phyloP scores from a whole-genome alignment of 2,329 filamentous ascomycete genomes.

The Periglandula ipomoeae region DNA sequence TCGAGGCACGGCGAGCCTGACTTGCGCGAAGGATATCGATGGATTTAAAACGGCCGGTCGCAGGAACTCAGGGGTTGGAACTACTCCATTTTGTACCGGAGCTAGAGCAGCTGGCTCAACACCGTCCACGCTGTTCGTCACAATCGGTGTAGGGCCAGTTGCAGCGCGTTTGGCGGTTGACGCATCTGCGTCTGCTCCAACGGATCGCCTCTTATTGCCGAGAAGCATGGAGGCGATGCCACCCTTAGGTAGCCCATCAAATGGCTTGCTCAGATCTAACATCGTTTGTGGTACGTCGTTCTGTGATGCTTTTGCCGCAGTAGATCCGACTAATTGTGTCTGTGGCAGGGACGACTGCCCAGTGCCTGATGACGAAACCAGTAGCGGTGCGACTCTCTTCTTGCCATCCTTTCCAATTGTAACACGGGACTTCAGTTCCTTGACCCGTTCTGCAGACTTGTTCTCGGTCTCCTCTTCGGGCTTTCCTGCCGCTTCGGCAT shows the following conservation, averaged over 20 bases:
- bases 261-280: conserved; percentile 86
- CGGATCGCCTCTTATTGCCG: conserved; percentile 85
- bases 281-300: conserved; percentile 72
- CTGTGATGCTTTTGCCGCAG: conserved; percentile 51
- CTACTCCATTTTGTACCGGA: conserved; percentile 48
- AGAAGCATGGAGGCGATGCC: conserved; percentile 78
- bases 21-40: conserved; percentile 69
- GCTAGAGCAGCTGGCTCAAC: conserved; percentile 65
- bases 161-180: conserved; percentile 41
- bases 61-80: conserved; percentile 71
- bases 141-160: conserved; percentile 63
- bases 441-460: conserved; percentile 45
- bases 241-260: conserved; percentile 84
- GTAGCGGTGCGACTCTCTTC: conserved; percentile 84
- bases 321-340: conserved; percentile 74
- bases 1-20: conserved; percentile 80
- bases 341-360: conserved; percentile 84
- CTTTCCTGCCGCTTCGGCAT: conserved; percentile 22
- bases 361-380: conserved; percentile 82
- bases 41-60: conserved; percentile 82
- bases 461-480: conserved; percentile 39
- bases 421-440: conserved; percentile 74
- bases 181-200: conserved; percentile 57
- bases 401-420: conserved; percentile 95
- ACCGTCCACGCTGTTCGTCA: conserved; percentile 69